Conservation (phyloP, 1,139 yeast species). For the Martiniozyma asiatica region DNA sequence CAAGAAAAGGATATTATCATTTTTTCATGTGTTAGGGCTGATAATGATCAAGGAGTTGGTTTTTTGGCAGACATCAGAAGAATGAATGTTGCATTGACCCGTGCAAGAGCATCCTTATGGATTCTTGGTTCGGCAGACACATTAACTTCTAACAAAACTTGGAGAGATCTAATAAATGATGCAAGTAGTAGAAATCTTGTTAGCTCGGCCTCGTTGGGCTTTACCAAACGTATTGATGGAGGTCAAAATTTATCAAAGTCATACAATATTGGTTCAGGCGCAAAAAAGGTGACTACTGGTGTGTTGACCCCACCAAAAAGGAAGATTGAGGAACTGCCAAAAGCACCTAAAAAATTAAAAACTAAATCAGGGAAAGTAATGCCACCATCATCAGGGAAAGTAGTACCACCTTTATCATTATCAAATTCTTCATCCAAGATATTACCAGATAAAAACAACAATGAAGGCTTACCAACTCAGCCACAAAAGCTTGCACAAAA, state of each 20-base stretch:
- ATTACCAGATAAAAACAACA: not conserved
- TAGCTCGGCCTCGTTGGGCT: constrained; percentile 15
- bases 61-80: constrained; percentile 82
- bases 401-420: too few species aligned
- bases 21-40: constrained; percentile 89
- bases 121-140: constrained; percentile 70
- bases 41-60: constrained; percentile 48
- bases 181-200: constrained; percentile 37
- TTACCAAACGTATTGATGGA: too few species aligned
- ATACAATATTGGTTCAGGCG: not conserved
- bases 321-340: constrained; percentile 3
- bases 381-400: not conserved
- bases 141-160: constrained; percentile 48
- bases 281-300: constrained; percentile 1
- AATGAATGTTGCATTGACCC: constrained; percentile 91
- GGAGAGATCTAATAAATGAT: constrained; percentile 56
- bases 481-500: too few species aligned
- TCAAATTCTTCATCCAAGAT: not conserved
- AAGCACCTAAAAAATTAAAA: not conserved
- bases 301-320: constrained; percentile 4
- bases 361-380: not conserved
- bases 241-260: too few species aligned
- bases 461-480: too few species aligned
- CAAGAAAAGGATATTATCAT: constrained; percentile 92
- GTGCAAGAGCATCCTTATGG: constrained; percentile 91